Conservation (phyloP, 1,284 basidiomycete species). For the Moesziomyces sp. region DNA sequence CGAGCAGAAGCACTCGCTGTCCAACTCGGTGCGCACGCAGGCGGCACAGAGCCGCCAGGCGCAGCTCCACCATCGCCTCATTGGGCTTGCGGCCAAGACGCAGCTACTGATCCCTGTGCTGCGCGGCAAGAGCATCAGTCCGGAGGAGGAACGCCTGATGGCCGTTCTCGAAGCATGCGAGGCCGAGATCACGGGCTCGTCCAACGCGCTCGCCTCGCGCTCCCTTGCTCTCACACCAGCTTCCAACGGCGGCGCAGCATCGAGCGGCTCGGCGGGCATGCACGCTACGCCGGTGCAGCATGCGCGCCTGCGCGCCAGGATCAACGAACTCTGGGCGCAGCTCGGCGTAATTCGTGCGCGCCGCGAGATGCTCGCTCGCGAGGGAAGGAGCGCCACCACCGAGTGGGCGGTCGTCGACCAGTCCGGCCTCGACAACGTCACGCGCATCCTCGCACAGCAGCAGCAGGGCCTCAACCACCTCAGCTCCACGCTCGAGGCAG, state of each 20-base stretch:
- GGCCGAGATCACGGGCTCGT: constrained; percentile 54
- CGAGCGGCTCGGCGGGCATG: background rate
- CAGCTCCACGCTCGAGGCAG: constrained; percentile 53
- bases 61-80: constrained; percentile 59
- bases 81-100: constrained; percentile 46
- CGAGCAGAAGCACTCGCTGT: constrained; percentile 57
- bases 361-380: constrained; percentile 49
- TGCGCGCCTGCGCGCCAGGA: constrained; percentile 50
- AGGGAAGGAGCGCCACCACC: constrained; percentile 44
- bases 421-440: constrained; percentile 56
- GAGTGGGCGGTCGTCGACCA: constrained; percentile 67
- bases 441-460: constrained; percentile 57
- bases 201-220: constrained; percentile 6
- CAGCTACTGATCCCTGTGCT: constrained; percentile 58
- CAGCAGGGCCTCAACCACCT: constrained; percentile 64
- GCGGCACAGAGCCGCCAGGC: constrained; percentile 53
- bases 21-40: constrained; percentile 53
- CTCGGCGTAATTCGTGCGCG: constrained; percentile 60
- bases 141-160: constrained; percentile 56
- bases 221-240: background rate
- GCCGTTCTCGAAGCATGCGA: constrained; percentile 59
- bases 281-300: constrained; percentile 13
- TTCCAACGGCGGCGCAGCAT: background rate
- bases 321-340: constrained; percentile 66
- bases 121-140: constrained; percentile 54